These are phyloP conservation scores for Pseudophaeomoniella oleicola DNA, from an alignment of 2,329 filamentous ascomycete species.

Conservation along the genomic window DNA sequence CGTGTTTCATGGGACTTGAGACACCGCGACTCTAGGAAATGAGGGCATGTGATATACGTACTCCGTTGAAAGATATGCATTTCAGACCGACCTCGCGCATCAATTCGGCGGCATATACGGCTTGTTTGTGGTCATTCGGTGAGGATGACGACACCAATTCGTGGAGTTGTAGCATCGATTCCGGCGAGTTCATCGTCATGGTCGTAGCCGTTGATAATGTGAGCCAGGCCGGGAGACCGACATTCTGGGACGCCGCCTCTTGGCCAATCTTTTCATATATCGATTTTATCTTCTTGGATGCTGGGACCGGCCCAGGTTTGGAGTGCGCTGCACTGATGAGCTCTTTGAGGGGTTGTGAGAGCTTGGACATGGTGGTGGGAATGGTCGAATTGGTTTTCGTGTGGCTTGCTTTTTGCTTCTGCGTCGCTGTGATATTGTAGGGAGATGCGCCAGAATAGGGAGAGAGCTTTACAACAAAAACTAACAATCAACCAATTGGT, in stretches of 20 bases:
- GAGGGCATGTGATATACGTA: neutral
- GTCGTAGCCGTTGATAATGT: conserved; percentile 63
- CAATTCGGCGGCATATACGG: conserved; percentile 19
- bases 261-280: conserved; percentile 51
- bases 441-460: too few species aligned
- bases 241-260: conserved; percentile 46
- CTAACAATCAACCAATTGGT: neutral
- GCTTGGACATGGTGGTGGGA: conserved; percentile 47
- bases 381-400: neutral
- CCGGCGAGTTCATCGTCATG: conserved; percentile 75
- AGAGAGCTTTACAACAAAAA: too few species aligned
- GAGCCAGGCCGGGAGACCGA: conserved; percentile 52
- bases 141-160: conserved; percentile 35
- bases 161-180: conserved; percentile 40
- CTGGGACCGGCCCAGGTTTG: conserved; percentile 48
- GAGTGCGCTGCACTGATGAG: conserved; percentile 59
- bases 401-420: too few species aligned
- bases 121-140: conserved; percentile 7
- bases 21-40: too few species aligned
- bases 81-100: conserved; percentile 31
- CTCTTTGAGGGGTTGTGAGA: conserved; percentile 56
- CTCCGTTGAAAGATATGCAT: conserved; percentile 30
- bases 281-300: conserved; percentile 46
- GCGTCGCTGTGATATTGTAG: too few species aligned
- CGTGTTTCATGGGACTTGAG: too few species aligned